A percentile compares a stretch with the other conserved stretches of the same genome.
Conservation (phyloP, 345 rosid genomes). For the Moringa oleifera region DNA sequence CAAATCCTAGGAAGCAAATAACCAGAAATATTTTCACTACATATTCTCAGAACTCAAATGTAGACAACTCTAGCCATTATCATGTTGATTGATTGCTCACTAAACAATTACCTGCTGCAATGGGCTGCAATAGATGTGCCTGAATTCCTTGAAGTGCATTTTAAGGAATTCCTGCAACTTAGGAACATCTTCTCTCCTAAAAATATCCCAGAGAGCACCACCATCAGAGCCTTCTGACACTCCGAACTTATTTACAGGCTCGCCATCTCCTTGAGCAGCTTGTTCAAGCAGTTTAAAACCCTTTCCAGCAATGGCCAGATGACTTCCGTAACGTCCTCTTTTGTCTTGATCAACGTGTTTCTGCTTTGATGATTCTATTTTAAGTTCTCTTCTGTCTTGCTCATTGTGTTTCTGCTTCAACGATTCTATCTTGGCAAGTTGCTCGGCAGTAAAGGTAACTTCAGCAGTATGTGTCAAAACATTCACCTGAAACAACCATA, state of each 20-base stretch:
- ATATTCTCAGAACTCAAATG: background rate
- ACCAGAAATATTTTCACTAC: too few relatives aligned
- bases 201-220: constrained; percentile 80
- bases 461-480: constrained; percentile 58
- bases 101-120: constrained; percentile 37
- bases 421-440: constrained; percentile 14
- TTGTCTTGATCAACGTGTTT: constrained; percentile 48
- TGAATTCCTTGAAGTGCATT: constrained; percentile 67
- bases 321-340: constrained; percentile 36
- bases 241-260: background rate
- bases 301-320: constrained; percentile 16
- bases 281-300: constrained; percentile 4
- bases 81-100: background rate
- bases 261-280: background rate
- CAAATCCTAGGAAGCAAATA: background rate
- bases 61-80: background rate
- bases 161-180: constrained; percentile 56
- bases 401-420: constrained; percentile 37
- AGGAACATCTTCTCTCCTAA: constrained; percentile 63
- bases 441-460: constrained; percentile 13
- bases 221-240: constrained; percentile 27
- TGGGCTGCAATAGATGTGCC: constrained; percentile 54
- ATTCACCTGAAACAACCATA: constrained; percentile 52
- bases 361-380: constrained; percentile 30
- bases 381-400: constrained; percentile 57